Percentiles rank a stretch among this genome's conserved stretches.
Conservation (phyloP, 305 asterid genomes). For the Fraxinus dipetala region DNA sequence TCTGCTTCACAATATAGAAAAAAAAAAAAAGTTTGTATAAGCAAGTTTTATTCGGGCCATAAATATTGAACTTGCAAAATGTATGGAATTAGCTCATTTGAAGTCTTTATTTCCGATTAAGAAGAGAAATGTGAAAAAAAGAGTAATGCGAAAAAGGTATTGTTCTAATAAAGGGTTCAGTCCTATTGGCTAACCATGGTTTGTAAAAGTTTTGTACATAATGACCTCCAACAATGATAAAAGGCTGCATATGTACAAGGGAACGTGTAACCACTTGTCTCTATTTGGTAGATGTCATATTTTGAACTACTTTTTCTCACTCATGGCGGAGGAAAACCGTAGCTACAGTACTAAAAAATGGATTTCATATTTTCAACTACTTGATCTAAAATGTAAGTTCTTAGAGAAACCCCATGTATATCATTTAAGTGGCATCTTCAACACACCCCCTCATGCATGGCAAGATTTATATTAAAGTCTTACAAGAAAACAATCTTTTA, state of each 20-base stretch:
- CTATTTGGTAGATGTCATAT: neutral
- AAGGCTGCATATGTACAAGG: neutral
- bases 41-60: neutral
- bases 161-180: neutral
- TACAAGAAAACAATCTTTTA: neutral
- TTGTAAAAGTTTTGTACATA: neutral
- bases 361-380: neutral
- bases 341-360: neutral
- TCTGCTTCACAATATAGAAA: conserved; percentile 36
- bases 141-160: neutral
- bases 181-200: neutral
- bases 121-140: neutral
- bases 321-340: neutral
- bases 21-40: conserved; percentile 21
- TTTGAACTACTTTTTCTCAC: neutral
- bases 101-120: neutral
- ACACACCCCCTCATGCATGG: neutral
- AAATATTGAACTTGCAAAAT: neutral
- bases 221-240: neutral
- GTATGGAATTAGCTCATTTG: neutral
- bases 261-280: neutral
- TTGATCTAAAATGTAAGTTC: neutral
- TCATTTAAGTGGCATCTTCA: neutral
- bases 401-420: neutral
- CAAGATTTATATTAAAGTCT: neutral